Conservation (phyloP, 345 rosid genomes). For the Salix arbutifolia region DNA sequence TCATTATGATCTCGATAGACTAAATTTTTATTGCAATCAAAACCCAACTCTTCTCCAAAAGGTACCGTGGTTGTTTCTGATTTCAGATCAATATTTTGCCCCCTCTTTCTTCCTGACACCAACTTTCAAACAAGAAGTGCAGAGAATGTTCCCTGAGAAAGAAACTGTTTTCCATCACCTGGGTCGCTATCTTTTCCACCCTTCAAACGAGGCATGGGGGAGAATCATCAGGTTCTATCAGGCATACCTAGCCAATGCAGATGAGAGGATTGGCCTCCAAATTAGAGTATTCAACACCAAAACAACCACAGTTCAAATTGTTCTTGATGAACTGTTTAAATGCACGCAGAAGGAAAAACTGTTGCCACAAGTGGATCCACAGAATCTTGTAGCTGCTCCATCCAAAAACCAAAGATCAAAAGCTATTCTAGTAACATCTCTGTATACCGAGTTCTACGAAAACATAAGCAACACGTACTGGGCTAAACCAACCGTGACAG, state of each 20-base stretch:
- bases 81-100: constrained; percentile 24
- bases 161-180: constrained; percentile 25
- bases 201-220: constrained; percentile 24
- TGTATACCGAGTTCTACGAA: neutral
- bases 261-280: constrained; percentile 22
- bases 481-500: constrained; percentile 7
- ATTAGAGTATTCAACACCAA: constrained; percentile 12
- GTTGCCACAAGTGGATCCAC: constrained; percentile 5
- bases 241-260: constrained; percentile 18
- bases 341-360: constrained; percentile 16
- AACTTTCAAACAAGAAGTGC: constrained; percentile 7
- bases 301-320: neutral
- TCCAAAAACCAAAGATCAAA: constrained; percentile 4
- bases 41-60: constrained; percentile 8
- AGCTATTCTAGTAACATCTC: constrained; percentile 18
- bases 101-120: constrained; percentile 22
- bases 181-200: constrained; percentile 26
- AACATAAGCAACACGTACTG: constrained; percentile 3
- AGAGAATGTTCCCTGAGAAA: constrained; percentile 21
- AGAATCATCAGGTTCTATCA: constrained; percentile 20
- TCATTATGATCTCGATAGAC: neutral
- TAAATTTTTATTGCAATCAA: constrained; percentile 12
- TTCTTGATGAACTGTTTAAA: constrained; percentile 9
- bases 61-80: constrained; percentile 19
- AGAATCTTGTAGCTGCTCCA: neutral